These are phyloP conservation scores for Ustilago loliicola DNA, from an alignment of 1,284 basidiomycete species.

Conservation along the genomic window DNA sequence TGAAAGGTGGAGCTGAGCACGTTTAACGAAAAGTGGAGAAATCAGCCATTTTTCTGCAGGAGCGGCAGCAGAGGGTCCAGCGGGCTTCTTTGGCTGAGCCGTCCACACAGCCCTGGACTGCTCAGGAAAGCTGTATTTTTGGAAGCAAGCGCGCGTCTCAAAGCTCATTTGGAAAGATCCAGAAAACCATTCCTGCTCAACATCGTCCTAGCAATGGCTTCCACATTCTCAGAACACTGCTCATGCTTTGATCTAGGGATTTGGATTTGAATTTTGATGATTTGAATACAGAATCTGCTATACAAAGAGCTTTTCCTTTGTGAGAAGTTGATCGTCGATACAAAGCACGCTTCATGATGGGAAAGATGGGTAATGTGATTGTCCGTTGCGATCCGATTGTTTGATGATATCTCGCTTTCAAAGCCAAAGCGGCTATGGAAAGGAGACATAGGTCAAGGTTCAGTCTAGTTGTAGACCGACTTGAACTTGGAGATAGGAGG, in stretches of 20 bases:
- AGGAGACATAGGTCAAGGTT: background rate
- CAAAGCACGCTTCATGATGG: background rate
- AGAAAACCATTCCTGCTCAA: slow-evolving; percentile 6
- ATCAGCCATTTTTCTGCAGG: background rate
- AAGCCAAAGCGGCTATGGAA: background rate
- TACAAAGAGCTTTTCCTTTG: slow-evolving; percentile 10
- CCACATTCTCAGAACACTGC: background rate
- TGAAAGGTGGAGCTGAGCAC: slow-evolving; percentile 13
- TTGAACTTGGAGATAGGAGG: slow-evolving; percentile 55
- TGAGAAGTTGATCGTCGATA: slow-evolving; percentile 1
- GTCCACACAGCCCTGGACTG: slow-evolving; percentile 9
- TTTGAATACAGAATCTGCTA: slow-evolving; percentile 19
- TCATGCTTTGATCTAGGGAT: background rate
- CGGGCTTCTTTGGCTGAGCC: slow-evolving; percentile 7
- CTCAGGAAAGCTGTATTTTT: background rate
- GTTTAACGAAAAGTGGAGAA: slow-evolving; percentile 17
- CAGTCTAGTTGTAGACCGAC: slow-evolving; percentile 60
- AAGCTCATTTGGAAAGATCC: slow-evolving; percentile 7
- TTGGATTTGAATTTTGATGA: background rate
- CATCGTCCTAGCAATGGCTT: background rate
- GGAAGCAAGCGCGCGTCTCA: background rate
- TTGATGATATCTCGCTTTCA: background rate
- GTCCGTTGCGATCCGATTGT: slow-evolving; percentile 18
- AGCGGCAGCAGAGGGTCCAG: background rate
- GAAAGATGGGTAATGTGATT: slow-evolving; percentile 12